A percentile compares a stretch with the other conserved stretches of the same genome.
Evolutionary conservation across 2,329 filamentous ascomycete genomes (phyloP).

Genomic region (Ophiostoma sp.): DNA sequence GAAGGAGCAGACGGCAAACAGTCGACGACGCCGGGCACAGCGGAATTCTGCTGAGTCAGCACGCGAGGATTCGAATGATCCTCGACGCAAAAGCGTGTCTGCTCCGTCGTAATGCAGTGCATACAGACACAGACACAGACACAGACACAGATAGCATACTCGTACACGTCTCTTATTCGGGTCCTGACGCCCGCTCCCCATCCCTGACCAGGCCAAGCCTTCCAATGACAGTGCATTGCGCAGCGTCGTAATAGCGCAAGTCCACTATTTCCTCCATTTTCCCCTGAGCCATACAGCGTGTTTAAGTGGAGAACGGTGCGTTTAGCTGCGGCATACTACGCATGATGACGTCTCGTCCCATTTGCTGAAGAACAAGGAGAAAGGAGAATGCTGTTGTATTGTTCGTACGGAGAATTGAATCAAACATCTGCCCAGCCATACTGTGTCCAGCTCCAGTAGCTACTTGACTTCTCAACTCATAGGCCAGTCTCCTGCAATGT

Average conservation of each 20-base stretch:
- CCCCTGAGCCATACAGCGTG: conserved; percentile 8
- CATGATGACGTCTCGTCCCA: too few species aligned
- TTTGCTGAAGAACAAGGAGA: too few species aligned
- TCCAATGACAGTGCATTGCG: background rate
- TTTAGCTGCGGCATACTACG: background rate
- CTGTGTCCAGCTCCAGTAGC: too few species aligned
- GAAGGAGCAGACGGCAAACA: background rate
- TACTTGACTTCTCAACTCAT: too few species aligned
- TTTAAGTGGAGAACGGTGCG: conserved; percentile 2
- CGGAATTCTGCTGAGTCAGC: background rate
- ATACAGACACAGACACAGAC: too few species aligned
- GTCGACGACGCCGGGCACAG: background rate
- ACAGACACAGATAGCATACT: too few species aligned
- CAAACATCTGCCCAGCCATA: too few species aligned
- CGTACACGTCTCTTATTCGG: background rate
- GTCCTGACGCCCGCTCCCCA: background rate
- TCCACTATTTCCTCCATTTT: conserved; percentile 11
- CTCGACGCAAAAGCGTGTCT: background rate
- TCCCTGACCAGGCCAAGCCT: background rate
- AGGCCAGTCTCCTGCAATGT: too few species aligned
- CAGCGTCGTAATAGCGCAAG: conserved; percentile 2
- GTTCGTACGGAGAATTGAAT: too few species aligned
- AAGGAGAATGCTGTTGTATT: too few species aligned
- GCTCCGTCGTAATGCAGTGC: conserved; percentile 2
- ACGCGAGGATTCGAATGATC: too few species aligned